Evolutionary conservation across 2,329 filamentous ascomycete species (phyloP).

Genomic region (Hymenoscyphus scutula): DNA sequence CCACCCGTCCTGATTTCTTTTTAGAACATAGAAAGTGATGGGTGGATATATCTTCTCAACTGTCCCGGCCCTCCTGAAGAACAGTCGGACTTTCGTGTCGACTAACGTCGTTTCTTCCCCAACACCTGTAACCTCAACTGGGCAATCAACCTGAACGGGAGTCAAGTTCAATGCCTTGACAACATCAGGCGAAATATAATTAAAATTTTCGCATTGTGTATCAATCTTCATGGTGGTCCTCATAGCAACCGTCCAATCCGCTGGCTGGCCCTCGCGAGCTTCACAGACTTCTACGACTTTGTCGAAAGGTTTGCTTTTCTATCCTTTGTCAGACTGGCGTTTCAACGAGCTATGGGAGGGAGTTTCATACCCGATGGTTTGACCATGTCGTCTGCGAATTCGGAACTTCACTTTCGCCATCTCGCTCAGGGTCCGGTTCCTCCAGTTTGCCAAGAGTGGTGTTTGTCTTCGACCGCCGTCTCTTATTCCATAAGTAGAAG

Average conservation of each 20-base stretch:
- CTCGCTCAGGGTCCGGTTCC: too few relatives aligned
- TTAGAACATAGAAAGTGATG: background rate
- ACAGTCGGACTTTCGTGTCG: background rate
- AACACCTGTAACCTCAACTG: background rate
- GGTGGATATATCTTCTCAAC: background rate
- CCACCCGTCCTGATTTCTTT: background rate
- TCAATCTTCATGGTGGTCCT: background rate
- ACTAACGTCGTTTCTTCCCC: background rate
- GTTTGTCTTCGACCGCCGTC: too few relatives aligned
- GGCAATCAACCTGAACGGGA: background rate
- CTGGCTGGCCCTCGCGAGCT: background rate
- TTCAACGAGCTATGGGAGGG: background rate
- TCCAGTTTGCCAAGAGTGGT: too few relatives aligned
- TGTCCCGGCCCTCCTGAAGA: background rate
- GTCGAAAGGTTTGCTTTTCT: background rate
- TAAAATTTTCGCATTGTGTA: background rate
- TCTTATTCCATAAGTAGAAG: too few relatives aligned
- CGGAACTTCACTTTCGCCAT: too few relatives aligned
- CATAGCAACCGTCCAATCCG: background rate
- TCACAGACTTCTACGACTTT: background rate
- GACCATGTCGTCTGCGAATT: too few relatives aligned
- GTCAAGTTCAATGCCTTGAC: background rate
- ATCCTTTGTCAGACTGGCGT: background rate
- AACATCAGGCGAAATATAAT: background rate
- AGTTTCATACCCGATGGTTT: too few relatives aligned